A percentile compares a stretch with the other conserved stretches of the same genome.
phyloP scores from a whole-genome alignment of 148 eudicot genomes.

The Silene uniflora region DNA sequence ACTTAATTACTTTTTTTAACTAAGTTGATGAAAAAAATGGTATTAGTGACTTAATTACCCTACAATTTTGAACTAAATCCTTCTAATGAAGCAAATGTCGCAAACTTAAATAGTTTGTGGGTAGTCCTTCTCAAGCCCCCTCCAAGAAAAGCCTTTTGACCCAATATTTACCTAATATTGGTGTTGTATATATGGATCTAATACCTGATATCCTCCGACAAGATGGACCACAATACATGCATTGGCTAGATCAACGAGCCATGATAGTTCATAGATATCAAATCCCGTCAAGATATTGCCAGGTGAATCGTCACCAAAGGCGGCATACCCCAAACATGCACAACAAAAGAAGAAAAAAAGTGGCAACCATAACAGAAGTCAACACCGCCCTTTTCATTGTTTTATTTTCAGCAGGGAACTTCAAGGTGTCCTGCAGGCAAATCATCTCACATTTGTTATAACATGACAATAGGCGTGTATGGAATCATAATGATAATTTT shows the following conservation, averaged over 20 bases:
- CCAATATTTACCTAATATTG: too few species aligned
- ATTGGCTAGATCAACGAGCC: constrained; percentile 69
- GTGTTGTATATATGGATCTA: too few species aligned
- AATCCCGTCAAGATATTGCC: constrained; percentile 72
- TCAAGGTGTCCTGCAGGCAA: constrained; percentile 54
- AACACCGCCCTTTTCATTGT: constrained; percentile 71
- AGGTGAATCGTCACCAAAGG: constrained; percentile 65
- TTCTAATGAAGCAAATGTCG: too few species aligned
- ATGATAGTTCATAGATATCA: constrained; percentile 57
- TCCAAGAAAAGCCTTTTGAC: too few species aligned
- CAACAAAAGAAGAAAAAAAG: constrained; percentile 65
- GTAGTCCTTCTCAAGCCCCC: too few species aligned
- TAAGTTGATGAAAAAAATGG: too few species aligned
- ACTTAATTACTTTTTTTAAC: too few species aligned
- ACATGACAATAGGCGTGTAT: not conserved
- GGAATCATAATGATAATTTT: not conserved
- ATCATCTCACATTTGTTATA: not conserved
- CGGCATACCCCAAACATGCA: constrained; percentile 81
- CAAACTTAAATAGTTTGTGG: too few species aligned
- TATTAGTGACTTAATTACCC: too few species aligned
- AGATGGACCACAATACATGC: constrained; percentile 66
- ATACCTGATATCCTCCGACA: constrained; percentile 78
- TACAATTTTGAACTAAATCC: too few species aligned
- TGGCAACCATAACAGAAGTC: constrained; percentile 38
- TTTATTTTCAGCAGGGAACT: constrained; percentile 54